Base-by-base conservation (phyloP, 2,329 filamentous ascomycete species). In the Nemania serpens region DNA sequence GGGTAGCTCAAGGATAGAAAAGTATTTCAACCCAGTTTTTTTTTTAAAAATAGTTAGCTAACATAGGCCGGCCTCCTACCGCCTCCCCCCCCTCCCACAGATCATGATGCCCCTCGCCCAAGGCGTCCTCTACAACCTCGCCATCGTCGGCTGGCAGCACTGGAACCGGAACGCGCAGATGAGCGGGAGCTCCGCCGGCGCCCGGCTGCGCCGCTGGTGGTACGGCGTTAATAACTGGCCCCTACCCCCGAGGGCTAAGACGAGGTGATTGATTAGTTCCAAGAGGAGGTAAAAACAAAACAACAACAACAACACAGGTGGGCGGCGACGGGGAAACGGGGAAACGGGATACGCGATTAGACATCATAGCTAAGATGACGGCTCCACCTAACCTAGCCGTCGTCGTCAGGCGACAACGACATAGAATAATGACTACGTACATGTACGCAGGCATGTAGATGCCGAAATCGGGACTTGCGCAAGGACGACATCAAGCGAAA, bases 191-290 rank as follows among this genome's bases (percentile, higher is more conserved):
- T 88, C 87, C 25, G 79, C 91, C 15, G 95, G 95, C 20, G 91
- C 91, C 6, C 86, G 85, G 67, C 78, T 95, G 50, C 83, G 95
- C 69, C 83, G 93, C 67, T 98, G 94, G 95, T 99, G 95, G 94
- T 97, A 92, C 80, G 86, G 84, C 20, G 91, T 96, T 17, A 98
- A 98, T 73, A 92, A 96, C 71, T 98, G 95, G 95, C 82, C 83
- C 50, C 76, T 94, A 59, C 89, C 89, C 4, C 58, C 57, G 47
- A 55, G 58, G 47, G 53, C 60, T 1, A 61, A 25, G 61, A 50
- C 46, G 33, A 58, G 17, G 22, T 17, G 34, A 20, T 49, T 47
- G 25, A 29, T 4, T 7, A 29, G 4, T 29, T 3, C 25, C 39
- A 29, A 54, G 49, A 52, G 51, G 15, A 37, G 25, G 12, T 11